These are phyloP conservation scores for Ampelocalamus luodianensis DNA, from an alignment of 176 grass and related monocot genomes.

Conservation along the genomic window DNA sequence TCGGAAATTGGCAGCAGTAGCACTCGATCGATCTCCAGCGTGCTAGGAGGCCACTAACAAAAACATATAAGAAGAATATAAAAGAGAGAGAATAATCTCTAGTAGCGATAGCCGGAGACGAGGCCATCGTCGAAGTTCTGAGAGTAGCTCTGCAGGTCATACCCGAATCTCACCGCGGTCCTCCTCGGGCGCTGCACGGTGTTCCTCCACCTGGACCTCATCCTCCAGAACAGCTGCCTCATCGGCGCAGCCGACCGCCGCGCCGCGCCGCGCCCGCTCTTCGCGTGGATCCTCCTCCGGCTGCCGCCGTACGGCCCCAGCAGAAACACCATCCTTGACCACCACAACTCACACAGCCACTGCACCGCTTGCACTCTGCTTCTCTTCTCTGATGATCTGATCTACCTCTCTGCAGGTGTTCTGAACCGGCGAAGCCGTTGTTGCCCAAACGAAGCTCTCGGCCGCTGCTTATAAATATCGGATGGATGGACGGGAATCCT, in stretches of 20 bases:
- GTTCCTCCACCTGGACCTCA: constrained; percentile 19
- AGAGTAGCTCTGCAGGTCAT: constrained; percentile 44
- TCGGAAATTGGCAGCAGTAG: not conserved
- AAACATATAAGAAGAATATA: not conserved
- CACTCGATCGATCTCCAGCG: not conserved
- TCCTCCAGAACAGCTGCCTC: constrained; percentile 44
- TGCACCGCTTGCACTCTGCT: not conserved
- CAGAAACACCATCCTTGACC: not conserved
- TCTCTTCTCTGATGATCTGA: not conserved
- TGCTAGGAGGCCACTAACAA: not conserved
- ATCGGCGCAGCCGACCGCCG: not conserved
- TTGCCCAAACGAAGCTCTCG: not conserved
- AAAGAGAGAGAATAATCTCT: not conserved
- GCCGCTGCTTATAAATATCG: not conserved
- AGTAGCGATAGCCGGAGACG: not conserved
- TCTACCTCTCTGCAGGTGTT: not conserved
- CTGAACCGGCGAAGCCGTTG: not conserved
- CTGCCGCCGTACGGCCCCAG: not conserved
- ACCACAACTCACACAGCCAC: not conserved
- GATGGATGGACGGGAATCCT: not conserved
- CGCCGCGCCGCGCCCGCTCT: not conserved
- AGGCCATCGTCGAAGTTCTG: constrained; percentile 50
- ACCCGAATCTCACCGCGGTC: constrained; percentile 2
- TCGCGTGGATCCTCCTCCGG: not conserved
- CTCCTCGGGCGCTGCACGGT: not conserved